These are phyloP conservation scores for Vanrija sp. DNA, from an alignment of 1,284 basidiomycete genomes.

Conservation along the genomic window DNA sequence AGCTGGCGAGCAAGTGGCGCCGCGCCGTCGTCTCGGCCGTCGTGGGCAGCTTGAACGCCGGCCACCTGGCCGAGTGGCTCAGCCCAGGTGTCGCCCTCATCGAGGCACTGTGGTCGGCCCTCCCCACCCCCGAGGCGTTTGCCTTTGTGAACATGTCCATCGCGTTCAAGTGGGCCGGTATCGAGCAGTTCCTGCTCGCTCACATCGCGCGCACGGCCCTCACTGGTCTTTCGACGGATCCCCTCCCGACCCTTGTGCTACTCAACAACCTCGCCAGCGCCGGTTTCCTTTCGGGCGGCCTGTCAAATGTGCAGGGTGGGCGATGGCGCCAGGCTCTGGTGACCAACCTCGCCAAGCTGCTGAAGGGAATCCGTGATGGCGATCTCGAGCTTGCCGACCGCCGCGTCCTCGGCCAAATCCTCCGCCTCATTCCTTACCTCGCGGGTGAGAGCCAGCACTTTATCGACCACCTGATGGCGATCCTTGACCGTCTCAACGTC, in stretches of 20 bases:
- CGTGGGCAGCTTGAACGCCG: conserved; percentile 37
- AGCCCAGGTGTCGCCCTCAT: conserved; percentile 47
- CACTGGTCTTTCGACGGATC: conserved; percentile 27
- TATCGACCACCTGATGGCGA: conserved; percentile 14
- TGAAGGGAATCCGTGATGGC: neutral
- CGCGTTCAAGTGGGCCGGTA: conserved; percentile 43
- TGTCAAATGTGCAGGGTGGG: conserved; percentile 47
- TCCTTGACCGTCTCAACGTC: conserved; percentile 10
- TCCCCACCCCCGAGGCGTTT: conserved; percentile 31
- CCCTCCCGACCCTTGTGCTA: conserved; percentile 39
- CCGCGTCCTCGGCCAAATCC: conserved; percentile 29
- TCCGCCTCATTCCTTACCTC: conserved; percentile 32
- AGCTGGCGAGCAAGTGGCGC: conserved; percentile 19
- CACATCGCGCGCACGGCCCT: conserved; percentile 26
- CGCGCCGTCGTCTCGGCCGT: conserved; percentile 29
- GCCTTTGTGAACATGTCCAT: conserved; percentile 44
- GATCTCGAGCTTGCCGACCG: conserved; percentile 14
- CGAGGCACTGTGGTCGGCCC: conserved; percentile 38
- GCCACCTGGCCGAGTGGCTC: conserved; percentile 48
- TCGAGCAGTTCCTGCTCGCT: conserved; percentile 49
- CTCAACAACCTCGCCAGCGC: conserved; percentile 42
- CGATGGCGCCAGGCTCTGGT: conserved; percentile 42
- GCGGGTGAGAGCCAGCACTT: conserved; percentile 25
- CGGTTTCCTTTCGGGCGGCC: conserved; percentile 42
- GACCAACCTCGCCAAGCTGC: conserved; percentile 15